Conservation (phyloP, 331 rosid genomes). For the Spiraea crenata region DNA sequence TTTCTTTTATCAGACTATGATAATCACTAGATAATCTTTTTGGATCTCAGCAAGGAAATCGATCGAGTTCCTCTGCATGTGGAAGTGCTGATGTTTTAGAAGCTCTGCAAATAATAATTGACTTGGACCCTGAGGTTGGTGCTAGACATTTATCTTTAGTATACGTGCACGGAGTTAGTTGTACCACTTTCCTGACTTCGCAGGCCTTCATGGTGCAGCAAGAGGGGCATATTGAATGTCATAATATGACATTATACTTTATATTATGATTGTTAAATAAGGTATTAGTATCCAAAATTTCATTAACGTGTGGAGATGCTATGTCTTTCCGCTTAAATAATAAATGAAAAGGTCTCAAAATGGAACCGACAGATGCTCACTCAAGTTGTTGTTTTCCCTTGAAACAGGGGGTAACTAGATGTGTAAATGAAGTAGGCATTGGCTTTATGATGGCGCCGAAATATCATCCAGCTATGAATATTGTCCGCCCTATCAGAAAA, state of each 20-base stretch:
- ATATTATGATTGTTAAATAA: too few relatives aligned
- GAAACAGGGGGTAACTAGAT: conserved; percentile 67
- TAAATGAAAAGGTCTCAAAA: neutral
- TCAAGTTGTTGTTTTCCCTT: conserved; percentile 18
- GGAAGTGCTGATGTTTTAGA: conserved; percentile 98
- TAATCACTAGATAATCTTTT: neutral
- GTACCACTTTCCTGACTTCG: neutral
- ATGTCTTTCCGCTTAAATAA: too few relatives aligned
- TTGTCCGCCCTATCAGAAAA: conserved; percentile 76
- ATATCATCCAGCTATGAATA: conserved; percentile 89
- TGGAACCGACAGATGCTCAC: conserved; percentile 4
- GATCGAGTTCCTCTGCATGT: conserved; percentile 93
- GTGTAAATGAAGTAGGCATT: conserved; percentile 78
- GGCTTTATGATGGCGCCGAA: conserved; percentile 93
- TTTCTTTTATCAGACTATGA: neutral
- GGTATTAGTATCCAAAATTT: neutral
- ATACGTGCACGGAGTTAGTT: neutral
- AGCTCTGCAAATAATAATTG: conserved; percentile 66
- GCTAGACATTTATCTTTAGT: conserved; percentile 7
- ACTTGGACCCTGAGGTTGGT: conserved; percentile 82
- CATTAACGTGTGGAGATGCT: neutral
- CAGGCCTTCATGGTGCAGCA: neutral
- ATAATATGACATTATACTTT: neutral
- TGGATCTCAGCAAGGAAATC: conserved; percentile 80
- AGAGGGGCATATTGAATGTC: conserved; percentile 4